Evolutionary conservation across 2,329 filamentous ascomycete genomes (phyloP), one percentile per base, ranked within the genome.

Genomic region (Neopestalotiopsis sp.): DNA sequence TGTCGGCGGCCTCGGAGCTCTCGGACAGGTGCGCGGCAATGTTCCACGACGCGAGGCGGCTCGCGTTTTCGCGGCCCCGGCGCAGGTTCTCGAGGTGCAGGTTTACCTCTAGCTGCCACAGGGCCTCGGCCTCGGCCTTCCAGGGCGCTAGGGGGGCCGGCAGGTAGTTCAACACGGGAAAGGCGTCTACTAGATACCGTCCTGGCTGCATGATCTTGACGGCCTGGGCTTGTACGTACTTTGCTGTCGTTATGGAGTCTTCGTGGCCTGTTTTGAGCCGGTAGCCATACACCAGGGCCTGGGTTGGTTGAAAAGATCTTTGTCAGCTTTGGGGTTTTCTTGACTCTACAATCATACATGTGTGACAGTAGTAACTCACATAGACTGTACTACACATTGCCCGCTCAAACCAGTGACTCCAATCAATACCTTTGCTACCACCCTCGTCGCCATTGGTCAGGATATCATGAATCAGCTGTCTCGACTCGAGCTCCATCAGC

Each of bases 401-500:
- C 6, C 79, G 77, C 68, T 83, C 79, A 28, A 78, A 75, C n/a
- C 77, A 71, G n/a, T 71, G 70, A 17, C 76, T 72, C 64, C 78
- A 77, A 58, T 80, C 76, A 4, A 72, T 65, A 0, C 77, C 74
- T 42, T 71, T 72, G 5, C 69, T 69, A 0, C 75, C 77, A 10
- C 65, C 40, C 7, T 66, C 40, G 20, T 76, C 75, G 63, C 76
- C 67, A 1, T 77, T 76, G 1, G 73, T 70, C n/a, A 86, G 70
- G 0, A 86, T 72, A 13, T 86, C 82, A 17, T 75, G 76, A 1
- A 86, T 69, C 0, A 86, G 71, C 65, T 85, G 83, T 66, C 79
- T 81, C 34, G 80, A 82, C 70, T 86, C 85, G 5, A 86, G 76
- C 10, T 85, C 81, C 70, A 85, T 83, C 0, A 87, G 71, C 0